A percentile compares a stretch with the other conserved stretches of the same genome.
phyloP scores from a whole-genome alignment of 2,329 filamentous ascomycete species.

The Penicillium sp. region DNA sequence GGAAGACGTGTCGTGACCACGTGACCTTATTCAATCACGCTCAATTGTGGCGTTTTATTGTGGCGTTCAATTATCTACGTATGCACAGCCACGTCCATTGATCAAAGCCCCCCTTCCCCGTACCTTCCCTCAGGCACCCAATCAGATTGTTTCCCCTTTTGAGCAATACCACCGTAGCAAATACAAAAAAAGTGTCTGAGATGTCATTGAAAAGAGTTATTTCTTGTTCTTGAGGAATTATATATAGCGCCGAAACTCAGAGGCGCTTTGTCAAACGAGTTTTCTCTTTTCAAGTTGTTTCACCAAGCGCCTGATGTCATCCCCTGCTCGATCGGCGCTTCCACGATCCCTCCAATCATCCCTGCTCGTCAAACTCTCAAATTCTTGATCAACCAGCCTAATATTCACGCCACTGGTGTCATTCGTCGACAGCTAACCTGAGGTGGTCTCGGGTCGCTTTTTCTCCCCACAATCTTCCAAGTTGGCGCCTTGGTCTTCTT shows the following conservation, averaged over 20 bases:
- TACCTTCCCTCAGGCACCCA: neutral
- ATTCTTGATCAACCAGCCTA: slow-evolving; percentile 16
- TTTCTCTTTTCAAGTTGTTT: slow-evolving; percentile 24
- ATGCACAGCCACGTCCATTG: neutral
- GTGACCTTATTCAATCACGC: neutral
- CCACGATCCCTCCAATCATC: slow-evolving; percentile 31
- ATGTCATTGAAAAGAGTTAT: neutral
- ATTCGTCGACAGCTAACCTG: slow-evolving; percentile 18
- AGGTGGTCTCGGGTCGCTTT: neutral
- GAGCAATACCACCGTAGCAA: neutral
- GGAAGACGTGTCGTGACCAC: slow-evolving; percentile 17
- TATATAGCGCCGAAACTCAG: slow-evolving; percentile 7
- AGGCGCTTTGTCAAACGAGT: slow-evolving; percentile 6
- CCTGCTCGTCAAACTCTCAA: slow-evolving; percentile 18
- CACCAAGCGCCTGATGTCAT: slow-evolving; percentile 42
- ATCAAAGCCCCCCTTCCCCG: neutral
- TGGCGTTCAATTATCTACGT: neutral
- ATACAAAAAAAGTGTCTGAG: neutral
- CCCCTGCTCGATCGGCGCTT: slow-evolving; percentile 25
- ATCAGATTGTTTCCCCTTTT: neutral
- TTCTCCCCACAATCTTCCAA: slow-evolving; percentile 17
- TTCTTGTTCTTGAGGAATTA: neutral
- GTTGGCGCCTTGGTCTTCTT: slow-evolving; percentile 14
- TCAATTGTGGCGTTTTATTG: neutral
- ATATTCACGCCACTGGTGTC: slow-evolving; percentile 31